These are phyloP conservation scores for Aspergillus awamori DNA, from an alignment of 2,329 filamentous ascomycete species.

Conservation along the genomic window DNA sequence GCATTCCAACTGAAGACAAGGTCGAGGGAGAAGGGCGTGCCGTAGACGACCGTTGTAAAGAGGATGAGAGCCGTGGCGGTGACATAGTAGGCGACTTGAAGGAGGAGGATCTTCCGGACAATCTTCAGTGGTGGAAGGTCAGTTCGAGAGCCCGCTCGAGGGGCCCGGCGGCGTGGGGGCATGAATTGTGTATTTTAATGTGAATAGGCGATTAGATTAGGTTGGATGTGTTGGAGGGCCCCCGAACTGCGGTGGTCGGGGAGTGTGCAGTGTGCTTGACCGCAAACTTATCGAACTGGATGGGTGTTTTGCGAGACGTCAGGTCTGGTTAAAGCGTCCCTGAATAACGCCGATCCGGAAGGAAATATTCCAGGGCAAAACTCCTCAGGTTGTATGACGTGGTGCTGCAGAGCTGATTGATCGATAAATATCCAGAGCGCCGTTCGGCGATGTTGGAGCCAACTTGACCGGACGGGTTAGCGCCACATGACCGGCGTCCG, in stretches of 20 bases:
- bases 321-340: neutral
- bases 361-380: neutral
- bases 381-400: neutral
- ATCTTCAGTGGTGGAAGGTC: slow-evolving; percentile 70
- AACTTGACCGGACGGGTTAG: slow-evolving; percentile 18
- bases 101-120: slow-evolving; percentile 65
- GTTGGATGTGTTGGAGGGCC: neutral
- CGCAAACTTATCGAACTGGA: neutral
- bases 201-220: slow-evolving; percentile 3
- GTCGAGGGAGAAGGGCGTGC: slow-evolving; percentile 60
- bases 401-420: neutral
- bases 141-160: slow-evolving; percentile 66
- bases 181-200: slow-evolving; percentile 31
- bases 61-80: slow-evolving; percentile 64
- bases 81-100: slow-evolving; percentile 67
- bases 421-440: neutral
- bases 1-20: slow-evolving; percentile 66
- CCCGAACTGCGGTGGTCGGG: slow-evolving; percentile 1
- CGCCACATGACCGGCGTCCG: slow-evolving; percentile 23
- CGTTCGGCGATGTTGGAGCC: slow-evolving; percentile 4
- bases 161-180: slow-evolving; percentile 59
- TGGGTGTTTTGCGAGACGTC: neutral
- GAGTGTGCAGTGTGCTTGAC: neutral
- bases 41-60: slow-evolving; percentile 69
- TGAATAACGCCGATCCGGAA: neutral